Conservation (phyloP, 768 basidiomycete genomes). For the Pulveroboletus sp. region DNA sequence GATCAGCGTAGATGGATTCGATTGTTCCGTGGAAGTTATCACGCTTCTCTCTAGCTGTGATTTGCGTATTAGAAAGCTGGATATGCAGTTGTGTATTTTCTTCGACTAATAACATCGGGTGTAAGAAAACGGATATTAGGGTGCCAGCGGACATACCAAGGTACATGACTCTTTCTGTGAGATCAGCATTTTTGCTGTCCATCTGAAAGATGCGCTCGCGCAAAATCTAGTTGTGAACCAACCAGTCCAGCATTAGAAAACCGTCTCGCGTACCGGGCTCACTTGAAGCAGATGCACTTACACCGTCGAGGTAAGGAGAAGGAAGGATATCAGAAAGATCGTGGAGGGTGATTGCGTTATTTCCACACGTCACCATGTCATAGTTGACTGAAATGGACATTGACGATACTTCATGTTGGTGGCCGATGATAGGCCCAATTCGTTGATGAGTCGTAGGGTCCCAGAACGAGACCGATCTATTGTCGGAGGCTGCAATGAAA, state of each 20-base stretch:
- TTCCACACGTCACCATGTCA: too few relatives aligned
- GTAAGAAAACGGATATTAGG: not conserved
- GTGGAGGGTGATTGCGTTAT: too few relatives aligned
- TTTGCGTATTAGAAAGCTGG: not conserved
- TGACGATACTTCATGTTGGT: too few relatives aligned
- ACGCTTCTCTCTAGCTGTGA: too few relatives aligned
- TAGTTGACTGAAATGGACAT: too few relatives aligned
- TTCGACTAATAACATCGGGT: not conserved
- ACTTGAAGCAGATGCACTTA: not conserved
- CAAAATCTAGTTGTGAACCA: not conserved
- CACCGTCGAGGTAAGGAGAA: not conserved
- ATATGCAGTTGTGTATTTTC: not conserved
- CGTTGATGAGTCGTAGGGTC: too few relatives aligned
- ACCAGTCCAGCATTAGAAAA: not conserved
- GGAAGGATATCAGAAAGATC: not conserved
- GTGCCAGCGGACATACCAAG: not conserved
- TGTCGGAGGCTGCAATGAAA: too few relatives aligned
- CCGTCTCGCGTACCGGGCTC: too few relatives aligned
- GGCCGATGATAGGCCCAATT: too few relatives aligned
- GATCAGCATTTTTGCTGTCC: not conserved
- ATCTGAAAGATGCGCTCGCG: not conserved
- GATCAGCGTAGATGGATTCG: not conserved
- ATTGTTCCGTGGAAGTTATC: not conserved
- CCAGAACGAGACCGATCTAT: too few relatives aligned
- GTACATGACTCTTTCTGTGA: not conserved